Base-by-base conservation (phyloP, 2,329 filamentous ascomycete species). In the Pseudopithomyces maydicus region DNA sequence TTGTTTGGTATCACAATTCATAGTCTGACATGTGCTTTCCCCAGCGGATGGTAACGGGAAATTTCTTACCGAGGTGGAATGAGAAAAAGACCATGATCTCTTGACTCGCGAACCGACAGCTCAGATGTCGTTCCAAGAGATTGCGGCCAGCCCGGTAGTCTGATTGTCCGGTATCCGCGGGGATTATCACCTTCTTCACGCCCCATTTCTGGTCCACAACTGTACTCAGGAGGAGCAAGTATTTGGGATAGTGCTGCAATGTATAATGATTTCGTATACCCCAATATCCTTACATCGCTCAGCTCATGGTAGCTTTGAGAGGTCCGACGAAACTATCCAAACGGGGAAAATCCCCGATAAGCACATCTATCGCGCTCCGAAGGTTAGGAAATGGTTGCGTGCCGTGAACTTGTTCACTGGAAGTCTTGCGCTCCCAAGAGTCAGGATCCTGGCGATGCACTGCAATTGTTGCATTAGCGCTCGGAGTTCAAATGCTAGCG, bases 391-490 rank as follows among this genome's bases (percentile, higher is more conserved):
- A 19, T 42, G 11, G 10, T 5, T 42, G 35, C n/a, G n/a, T 47
- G 19, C 17, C 15, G 26, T 14, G 5, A 29, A 36, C 44, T 22
- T 12, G 44, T 20, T 29, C 26, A 29, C 26, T 29, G 26, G 26
- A n/a, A 19, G 32, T 3, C 19, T n/a, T 35, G 12, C 22, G 17
- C 12, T n/a, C 19, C 19, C 44, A 35, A 47, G 46, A 48, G 22
- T 36, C 23, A 41, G 47, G 47, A 50, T 39, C 46, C 46, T 49
- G 35, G 33, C 12, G 17, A 15, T 10, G 20, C 14, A 11, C 44
- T 47, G 46, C 20, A 22, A 8, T 20, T 38, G 35, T 7, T 50
- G 47, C 47, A 42, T 50, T 50, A 42, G 47, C 47, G 47, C 20
- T 26, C 47, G 47, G 47, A 50, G 47, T 50, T 50, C 47, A 22